phyloP scores from a whole-genome alignment of 495 filamentous ascomycete species.

The Letharia columbiana region DNA sequence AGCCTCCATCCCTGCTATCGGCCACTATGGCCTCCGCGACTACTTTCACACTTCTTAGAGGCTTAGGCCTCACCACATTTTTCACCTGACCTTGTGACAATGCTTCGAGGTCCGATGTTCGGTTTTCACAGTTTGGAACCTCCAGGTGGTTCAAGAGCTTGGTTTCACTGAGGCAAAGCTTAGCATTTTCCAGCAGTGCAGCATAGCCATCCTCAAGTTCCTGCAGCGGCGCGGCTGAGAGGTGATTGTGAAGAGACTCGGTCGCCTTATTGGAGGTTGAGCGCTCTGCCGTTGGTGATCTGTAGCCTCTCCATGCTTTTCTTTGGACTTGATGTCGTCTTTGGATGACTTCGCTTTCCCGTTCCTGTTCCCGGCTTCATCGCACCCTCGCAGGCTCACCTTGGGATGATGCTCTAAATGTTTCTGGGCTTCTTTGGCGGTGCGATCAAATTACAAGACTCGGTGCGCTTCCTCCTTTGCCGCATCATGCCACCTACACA shows the following conservation, averaged over 20 bases:
- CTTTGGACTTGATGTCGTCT: neutral
- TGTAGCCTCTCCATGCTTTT: neutral
- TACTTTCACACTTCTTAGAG: conserved; percentile 6
- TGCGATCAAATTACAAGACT: neutral
- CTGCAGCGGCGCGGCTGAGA: neutral
- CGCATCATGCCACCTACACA: conserved; percentile 4
- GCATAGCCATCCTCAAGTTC: conserved; percentile 7
- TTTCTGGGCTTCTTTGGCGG: neutral
- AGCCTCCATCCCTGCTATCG: neutral
- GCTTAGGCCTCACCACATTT: conserved; percentile 1
- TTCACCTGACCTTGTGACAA: conserved; percentile 8
- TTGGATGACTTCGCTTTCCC: neutral
- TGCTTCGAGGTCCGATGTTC: neutral
- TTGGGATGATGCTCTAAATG: neutral
- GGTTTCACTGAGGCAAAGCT: neutral
- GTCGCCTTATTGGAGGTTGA: neutral
- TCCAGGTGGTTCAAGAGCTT: conserved; percentile 5
- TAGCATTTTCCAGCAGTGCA: neutral
- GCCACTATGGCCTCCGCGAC: conserved; percentile 8
- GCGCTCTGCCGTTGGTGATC: neutral
- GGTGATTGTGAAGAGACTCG: conserved; percentile 6
- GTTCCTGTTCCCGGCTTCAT: neutral
- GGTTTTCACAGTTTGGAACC: neutral
- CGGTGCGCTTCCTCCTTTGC: conserved; percentile 1
- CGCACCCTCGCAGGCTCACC: neutral